Base-by-base conservation (phyloP, 2,329 filamentous ascomycete genomes). In the Beauveria sp. region DNA sequence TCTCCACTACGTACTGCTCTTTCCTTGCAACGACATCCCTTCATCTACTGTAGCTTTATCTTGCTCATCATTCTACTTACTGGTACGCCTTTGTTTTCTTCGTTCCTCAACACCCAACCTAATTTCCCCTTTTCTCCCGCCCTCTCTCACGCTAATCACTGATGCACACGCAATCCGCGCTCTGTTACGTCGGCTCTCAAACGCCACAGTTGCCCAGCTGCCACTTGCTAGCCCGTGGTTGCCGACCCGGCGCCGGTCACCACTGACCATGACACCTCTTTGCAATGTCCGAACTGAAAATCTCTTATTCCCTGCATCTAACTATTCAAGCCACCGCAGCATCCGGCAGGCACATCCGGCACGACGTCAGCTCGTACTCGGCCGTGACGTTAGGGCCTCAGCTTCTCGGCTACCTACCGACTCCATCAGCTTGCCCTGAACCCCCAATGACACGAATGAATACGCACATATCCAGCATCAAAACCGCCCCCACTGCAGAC, bases 221-320 rank as follows among this genome's bases (percentile, higher is more conserved):
- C 44, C 28, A 18, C 28, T 22, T 14, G 12, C 26, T 48, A 24
- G 37, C 37, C 46, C 20, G 46, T 58, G 55, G 55, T n/a, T 58
- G 55, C 55, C 55, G 55, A 58, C 34, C 9, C 55, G 55, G 55
- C 24, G 18, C 55, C 55, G 55, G 43, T 16, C 28, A 24, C 16
- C 1, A 1, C 22, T 40, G 16, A 5, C 18, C 20, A 26, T 18
- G 24, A 9, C n/a, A 18, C 26, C 12, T 37, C 16, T 47, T 47
- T 12, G 28, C 30, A 57, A 40, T 26, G 18, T 30, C 20, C 44
- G 41, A 34, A 46, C 5, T 43, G 28, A 47, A 46, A 56, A 47
- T 34, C 9, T 28, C 14, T 55, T 55, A 55, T 55, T 55, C 18
- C 53, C 40, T 55, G 40, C n/a, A 10, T 8, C 16, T 16, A 10